These are phyloP conservation scores for Ilyonectria destructans DNA, from an alignment of 2,329 filamentous ascomycete genomes.

Conservation along the genomic window DNA sequence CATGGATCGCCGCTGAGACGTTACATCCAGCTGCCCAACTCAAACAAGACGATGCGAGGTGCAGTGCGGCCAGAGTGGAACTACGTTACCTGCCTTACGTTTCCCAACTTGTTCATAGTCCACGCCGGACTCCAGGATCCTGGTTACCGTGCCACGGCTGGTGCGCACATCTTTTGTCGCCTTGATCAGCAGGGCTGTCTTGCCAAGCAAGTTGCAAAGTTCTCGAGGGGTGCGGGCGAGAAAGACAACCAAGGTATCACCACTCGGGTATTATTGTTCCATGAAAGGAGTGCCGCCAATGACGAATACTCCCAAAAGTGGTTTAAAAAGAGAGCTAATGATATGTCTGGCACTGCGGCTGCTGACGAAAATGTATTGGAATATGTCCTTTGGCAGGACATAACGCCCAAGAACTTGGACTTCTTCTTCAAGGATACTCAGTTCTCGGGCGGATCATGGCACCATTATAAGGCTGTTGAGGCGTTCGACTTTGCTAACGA, in stretches of 20 bases:
- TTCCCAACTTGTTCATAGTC: constrained; percentile 9
- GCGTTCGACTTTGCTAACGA: constrained; percentile 7
- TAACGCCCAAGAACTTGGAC: constrained; percentile 13
- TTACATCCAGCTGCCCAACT: constrained; percentile 3
- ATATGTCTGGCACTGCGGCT: not conserved
- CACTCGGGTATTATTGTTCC: constrained; percentile 9
- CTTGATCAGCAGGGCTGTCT: constrained; percentile 11
- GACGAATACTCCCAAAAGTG: constrained; percentile 10
- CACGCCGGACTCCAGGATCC: constrained; percentile 15
- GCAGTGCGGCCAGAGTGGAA: constrained; percentile 2
- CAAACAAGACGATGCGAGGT: not conserved
- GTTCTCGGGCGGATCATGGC: constrained; percentile 15
- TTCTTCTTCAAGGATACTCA: constrained; percentile 12
- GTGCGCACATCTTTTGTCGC: constrained; percentile 16
- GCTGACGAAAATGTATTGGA: constrained; percentile 5
- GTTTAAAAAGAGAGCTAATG: not conserved
- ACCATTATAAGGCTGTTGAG: constrained; percentile 8
- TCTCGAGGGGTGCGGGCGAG: not conserved
- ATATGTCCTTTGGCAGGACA: constrained; percentile 15
- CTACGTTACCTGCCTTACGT: constrained; percentile 14
- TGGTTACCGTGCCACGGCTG: constrained; percentile 13
- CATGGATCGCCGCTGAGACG: not conserved
- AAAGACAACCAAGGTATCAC: not conserved
- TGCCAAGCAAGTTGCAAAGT: constrained; percentile 7
- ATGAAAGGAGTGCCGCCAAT: not conserved